These are phyloP conservation scores for Fusarium illudens DNA, from an alignment of 2,329 filamentous ascomycete species.

Conservation along the genomic window DNA sequence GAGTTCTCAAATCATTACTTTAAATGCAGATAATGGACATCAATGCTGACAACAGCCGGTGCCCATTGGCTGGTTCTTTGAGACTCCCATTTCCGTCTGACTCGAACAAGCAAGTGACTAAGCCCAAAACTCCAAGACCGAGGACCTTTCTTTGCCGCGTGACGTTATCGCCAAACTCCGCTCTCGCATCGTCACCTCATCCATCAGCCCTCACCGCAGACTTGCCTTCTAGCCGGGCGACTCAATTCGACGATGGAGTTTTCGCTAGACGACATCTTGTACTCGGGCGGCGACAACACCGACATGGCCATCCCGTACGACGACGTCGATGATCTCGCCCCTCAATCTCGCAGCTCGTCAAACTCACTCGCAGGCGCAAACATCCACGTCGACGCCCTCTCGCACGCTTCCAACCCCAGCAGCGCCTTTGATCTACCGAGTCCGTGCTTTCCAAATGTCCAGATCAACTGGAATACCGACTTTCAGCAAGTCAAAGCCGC, in stretches of 20 bases:
- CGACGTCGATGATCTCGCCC: conserved; percentile 15
- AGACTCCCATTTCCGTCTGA: background rate
- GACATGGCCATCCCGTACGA: conserved; percentile 28
- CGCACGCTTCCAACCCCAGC: conserved; percentile 13
- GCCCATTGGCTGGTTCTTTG: background rate
- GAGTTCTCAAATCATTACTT: background rate
- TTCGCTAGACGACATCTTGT: conserved; percentile 37
- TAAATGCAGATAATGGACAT: background rate
- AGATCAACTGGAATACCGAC: conserved; percentile 35
- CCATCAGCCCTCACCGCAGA: background rate
- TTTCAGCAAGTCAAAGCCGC: conserved; percentile 29
- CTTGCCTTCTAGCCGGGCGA: background rate
- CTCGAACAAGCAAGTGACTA: conserved; percentile 20
- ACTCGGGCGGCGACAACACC: conserved; percentile 28
- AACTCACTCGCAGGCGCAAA: conserved; percentile 8
- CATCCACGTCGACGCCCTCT: background rate
- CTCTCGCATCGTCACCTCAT: background rate
- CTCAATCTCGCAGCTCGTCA: conserved; percentile 24
- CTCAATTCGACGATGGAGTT: conserved; percentile 25
- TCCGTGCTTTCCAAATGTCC: background rate
- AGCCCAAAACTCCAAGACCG: conserved; percentile 15
- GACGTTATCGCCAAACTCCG: conserved; percentile 29
- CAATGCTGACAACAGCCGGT: background rate
- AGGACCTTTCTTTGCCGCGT: background rate
- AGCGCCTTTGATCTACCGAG: background rate